These are phyloP conservation scores for Cardamine chenopodiifolia DNA, from an alignment of 345 rosid species.

Conservation along the genomic window DNA sequence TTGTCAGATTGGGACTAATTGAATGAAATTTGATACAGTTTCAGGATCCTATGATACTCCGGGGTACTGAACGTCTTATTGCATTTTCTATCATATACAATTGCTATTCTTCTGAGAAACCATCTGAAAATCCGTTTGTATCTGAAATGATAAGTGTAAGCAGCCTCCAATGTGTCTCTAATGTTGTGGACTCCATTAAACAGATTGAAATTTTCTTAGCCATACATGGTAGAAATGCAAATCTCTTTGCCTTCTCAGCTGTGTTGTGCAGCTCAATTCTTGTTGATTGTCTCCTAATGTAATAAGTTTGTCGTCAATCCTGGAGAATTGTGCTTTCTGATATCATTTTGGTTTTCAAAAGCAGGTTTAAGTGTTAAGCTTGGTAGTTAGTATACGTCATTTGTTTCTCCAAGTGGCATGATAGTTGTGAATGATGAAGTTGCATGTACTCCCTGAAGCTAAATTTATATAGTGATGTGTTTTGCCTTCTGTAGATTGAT, in stretches of 20 bases:
- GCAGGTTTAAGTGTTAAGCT: constrained; percentile 12
- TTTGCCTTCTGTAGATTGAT: constrained; percentile 3
- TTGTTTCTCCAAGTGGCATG: neutral
- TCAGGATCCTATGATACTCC: constrained; percentile 64
- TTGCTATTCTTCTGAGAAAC: constrained; percentile 58
- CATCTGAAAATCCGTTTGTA: constrained; percentile 66
- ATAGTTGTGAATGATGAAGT: constrained; percentile 14
- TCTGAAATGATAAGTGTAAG: constrained; percentile 60
- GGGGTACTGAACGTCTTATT: constrained; percentile 67
- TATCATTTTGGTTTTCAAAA: neutral
- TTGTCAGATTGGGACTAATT: constrained; percentile 19
- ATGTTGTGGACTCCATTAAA: neutral
- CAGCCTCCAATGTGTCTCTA: constrained; percentile 11
- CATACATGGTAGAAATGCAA: neutral
- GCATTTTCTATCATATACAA: constrained; percentile 69
- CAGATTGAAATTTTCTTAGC: neutral
- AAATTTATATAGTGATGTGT: neutral
- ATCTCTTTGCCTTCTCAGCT: neutral
- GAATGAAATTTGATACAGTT: neutral
- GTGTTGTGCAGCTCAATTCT: neutral
- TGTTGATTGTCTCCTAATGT: neutral
- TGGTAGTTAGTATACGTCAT: constrained; percentile 2
- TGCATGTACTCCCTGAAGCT: neutral
- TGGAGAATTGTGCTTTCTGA: neutral
- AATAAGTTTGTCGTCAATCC: neutral